Base-by-base conservation (phyloP, 2,329 filamentous ascomycete species). In the Daldinia eschscholtzii region DNA sequence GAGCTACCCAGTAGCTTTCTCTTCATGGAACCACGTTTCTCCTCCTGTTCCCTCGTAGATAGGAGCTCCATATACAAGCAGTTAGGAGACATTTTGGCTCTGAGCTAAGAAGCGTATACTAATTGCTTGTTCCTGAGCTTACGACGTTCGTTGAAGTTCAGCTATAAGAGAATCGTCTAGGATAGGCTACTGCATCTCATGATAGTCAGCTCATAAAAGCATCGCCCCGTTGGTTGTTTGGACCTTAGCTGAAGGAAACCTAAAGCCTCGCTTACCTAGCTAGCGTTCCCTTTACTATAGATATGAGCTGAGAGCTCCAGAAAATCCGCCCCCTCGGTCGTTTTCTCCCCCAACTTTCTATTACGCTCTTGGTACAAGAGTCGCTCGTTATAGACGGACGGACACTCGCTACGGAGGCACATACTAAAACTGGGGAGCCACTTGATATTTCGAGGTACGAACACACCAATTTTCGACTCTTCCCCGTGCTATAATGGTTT, bases 401-500 rank as follows among this genome's bases (percentile, higher is more conserved):
- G 63, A 67, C 70, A n/a, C 56, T 71, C 71, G 61, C 58, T 68
- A 64, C 61, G 37, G 62, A 63, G 59, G 64, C 53, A 18, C 33
- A 70, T 50, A 35, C 46, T 68, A 37, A 52, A 18, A 57, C 57
- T 56, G 20, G 60, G 35, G 39, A n/a, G 30, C 33, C 12, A 26
- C 33, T 61, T 41, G 33, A 53, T 26, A 53, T 42, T 41, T 13
- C 12, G 18, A 35, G 23, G 15, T 18, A 23, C 37, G 46, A 4
- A 57, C 18, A 41, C 41, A 9, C 20, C 41, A 57, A 26, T 23
- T 52, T 18, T 7, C 18, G 57, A 41, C 59, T 63, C 12, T 15
- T 58, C 59, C 26, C 58, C 65, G 42, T 42, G 60, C 67, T 67
- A 67, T 44, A 50, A 79, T 79, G 77, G 71, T 76, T 55, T 61